Evolutionary conservation across 2,329 filamentous ascomycete genomes (phyloP).

Genomic region (Fusarium guadeloupense): DNA sequence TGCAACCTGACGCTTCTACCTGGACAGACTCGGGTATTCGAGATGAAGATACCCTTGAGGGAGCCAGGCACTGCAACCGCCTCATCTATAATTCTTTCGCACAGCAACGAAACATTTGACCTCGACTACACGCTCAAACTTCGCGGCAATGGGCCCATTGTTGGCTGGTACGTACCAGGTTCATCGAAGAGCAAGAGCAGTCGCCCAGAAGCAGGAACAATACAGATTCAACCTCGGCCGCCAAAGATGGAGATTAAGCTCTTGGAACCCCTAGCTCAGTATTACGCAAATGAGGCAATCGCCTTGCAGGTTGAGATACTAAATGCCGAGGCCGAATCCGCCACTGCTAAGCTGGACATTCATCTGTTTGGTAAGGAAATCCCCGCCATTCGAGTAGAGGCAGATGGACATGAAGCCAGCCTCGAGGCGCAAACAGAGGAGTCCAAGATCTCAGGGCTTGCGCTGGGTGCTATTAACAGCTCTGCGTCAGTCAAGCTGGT

Average conservation of each 20-base stretch:
- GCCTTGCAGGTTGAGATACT: slow-evolving; percentile 73
- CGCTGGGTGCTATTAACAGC: slow-evolving; percentile 59
- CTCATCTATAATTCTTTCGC: slow-evolving; percentile 67
- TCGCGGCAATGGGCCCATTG: slow-evolving; percentile 51
- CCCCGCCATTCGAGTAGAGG: slow-evolving; percentile 56
- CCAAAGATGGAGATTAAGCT: slow-evolving; percentile 86
- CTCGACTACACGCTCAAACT: slow-evolving; percentile 72
- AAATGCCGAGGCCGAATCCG: slow-evolving; percentile 86
- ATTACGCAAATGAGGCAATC: slow-evolving; percentile 86
- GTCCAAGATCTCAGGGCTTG: slow-evolving; percentile 53
- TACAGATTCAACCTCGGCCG: slow-evolving; percentile 85
- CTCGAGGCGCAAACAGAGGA: slow-evolving; percentile 53
- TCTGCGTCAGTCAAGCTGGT: slow-evolving; percentile 55
- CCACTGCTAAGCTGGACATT: slow-evolving; percentile 75
- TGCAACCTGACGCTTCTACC: slow-evolving; percentile 73
- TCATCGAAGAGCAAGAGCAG: slow-evolving; percentile 57
- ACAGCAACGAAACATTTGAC: slow-evolving; percentile 73
- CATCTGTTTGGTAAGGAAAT: slow-evolving; percentile 68
- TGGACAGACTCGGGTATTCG: slow-evolving; percentile 74
- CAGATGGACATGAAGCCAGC: slow-evolving; percentile 48
- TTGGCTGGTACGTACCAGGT: slow-evolving; percentile 61
- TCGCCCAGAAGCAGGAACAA: slow-evolving; percentile 60
- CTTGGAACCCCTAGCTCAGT: slow-evolving; percentile 70
- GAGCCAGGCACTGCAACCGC: slow-evolving; percentile 83
- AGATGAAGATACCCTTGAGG: slow-evolving; percentile 76